Percentiles rank a stretch among this genome's conserved stretches.
Conservation (phyloP, 2,329 filamentous ascomycete species). For the Rhinocladiella similis region DNA sequence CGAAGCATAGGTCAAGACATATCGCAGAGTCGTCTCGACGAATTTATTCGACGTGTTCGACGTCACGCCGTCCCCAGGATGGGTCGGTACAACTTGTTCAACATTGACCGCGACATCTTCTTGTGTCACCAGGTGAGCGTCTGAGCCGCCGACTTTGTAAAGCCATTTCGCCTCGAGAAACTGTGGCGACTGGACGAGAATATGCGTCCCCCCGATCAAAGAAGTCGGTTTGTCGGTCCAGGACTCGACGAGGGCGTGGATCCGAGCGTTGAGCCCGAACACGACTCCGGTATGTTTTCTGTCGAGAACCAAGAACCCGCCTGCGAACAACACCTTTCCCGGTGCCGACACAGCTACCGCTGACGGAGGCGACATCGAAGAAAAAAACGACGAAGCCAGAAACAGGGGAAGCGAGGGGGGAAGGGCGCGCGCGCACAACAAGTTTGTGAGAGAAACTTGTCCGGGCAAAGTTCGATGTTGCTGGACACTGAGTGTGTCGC, state of each 20-base stretch:
- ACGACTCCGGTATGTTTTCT: conserved; percentile 75
- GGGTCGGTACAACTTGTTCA: conserved; percentile 50
- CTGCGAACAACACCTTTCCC: conserved; percentile 91
- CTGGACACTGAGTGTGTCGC: too few species aligned
- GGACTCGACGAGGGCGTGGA: conserved; percentile 60
- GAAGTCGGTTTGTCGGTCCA: conserved; percentile 28
- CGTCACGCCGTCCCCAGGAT: conserved; percentile 14
- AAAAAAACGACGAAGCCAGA: not conserved
- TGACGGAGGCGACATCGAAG: conserved; percentile 33
- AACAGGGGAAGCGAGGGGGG: too few species aligned
- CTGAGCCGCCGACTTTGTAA: conserved; percentile 67
- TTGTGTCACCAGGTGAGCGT: conserved; percentile 64
- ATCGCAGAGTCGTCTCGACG: conserved; percentile 86
- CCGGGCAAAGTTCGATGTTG: too few species aligned
- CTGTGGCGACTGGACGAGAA: conserved; percentile 88
- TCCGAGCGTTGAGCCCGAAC: conserved; percentile 64
- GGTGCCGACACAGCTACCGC: conserved; percentile 76
- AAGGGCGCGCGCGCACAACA: too few species aligned
- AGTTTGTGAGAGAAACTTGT: too few species aligned
- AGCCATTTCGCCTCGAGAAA: conserved; percentile 85
- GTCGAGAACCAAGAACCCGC: conserved; percentile 93
- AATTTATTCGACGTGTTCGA: conserved; percentile 71
- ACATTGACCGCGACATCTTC: conserved; percentile 79
- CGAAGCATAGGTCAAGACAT: conserved; percentile 77
- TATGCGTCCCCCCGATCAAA: conserved; percentile 36